Evolutionary conservation across 2,329 filamentous ascomycete genomes (phyloP), one percentile per base, ranked within the genome.

Genomic region (Aspergillus viridinutans): DNA sequence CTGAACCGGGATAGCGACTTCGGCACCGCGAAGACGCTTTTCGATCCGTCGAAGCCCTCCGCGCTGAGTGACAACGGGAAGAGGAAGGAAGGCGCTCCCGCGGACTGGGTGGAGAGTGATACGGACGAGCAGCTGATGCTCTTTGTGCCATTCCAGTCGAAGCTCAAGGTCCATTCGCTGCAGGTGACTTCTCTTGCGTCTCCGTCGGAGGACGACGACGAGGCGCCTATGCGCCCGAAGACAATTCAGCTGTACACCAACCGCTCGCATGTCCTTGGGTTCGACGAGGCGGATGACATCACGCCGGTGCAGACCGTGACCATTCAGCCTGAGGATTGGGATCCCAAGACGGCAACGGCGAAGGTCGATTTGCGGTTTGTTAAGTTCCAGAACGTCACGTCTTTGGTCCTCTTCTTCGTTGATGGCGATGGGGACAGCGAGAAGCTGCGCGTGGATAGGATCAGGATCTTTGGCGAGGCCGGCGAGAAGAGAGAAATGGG

Each of bases 51-150:
- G 56, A 85, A 88, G 74, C 92, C 92, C 5, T 85, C 81, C 54
- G 81, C 81, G 1, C 74, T 92, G 55, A 69, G 63, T n/a, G 62
- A 59, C 26, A 66, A 69, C 25, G 72, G 75, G 50, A 75, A 74
- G 61, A 75, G 70, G 54, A 82, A 82, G 62, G 76, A 85, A 67
- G 82, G 77, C 55, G 73, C 76, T 9, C 76, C 78, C 35, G 85
- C 84, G 70, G 93, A 99, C 75, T 97, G 90, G 88, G 87, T 97
- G 23, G 90, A 97, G 80, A 97, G 91, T 74, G 93, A 97, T 70
- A 95, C 93, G 38, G 94, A 99, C 71, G 92, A 97, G 77, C 94
- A 99, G 80, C 80, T 99, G 60, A 90, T 97, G 83, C 83, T 99
- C 49, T 97, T 88, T 75, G 82, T 95, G 56, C 93, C 94, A 0